These are phyloP conservation scores for Lactifluus volemus DNA, from an alignment of 768 basidiomycete genomes.

Conservation along the genomic window DNA sequence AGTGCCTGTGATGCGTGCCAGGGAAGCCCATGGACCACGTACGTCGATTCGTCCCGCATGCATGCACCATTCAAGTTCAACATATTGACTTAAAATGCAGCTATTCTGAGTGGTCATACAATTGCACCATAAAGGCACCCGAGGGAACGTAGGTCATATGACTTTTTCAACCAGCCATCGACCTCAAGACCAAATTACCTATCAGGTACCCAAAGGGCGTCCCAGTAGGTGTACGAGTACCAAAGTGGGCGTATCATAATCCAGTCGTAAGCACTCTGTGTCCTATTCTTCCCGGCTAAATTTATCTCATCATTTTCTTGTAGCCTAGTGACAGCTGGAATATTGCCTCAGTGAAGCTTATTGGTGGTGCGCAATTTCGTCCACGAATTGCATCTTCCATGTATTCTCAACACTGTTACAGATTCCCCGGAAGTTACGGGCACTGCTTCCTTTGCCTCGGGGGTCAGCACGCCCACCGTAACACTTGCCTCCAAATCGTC, in stretches of 20 bases:
- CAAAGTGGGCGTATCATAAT: slow-evolving; percentile 42
- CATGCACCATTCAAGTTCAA: not conserved
- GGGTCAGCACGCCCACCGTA: not conserved
- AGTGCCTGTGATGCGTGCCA: slow-evolving; percentile 25
- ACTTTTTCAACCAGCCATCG: not conserved
- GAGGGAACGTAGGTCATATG: slow-evolving; percentile 5
- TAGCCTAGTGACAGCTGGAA: slow-evolving; percentile 11
- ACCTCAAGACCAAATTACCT: not conserved
- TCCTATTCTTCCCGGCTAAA: not conserved
- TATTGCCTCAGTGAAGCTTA: not conserved
- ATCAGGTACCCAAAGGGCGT: slow-evolving; percentile 23
- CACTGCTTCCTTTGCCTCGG: not conserved
- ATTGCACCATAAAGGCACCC: not conserved
- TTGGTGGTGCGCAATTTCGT: not conserved
- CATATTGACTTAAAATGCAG: slow-evolving; percentile 3
- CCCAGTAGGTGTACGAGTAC: slow-evolving; percentile 36
- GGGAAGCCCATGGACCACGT: slow-evolving; percentile 3
- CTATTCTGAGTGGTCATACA: slow-evolving; percentile 8
- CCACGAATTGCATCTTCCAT: not conserved
- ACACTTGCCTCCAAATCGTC: not conserved
- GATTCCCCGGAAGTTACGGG: slow-evolving; percentile 9
- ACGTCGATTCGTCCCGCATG: not conserved
- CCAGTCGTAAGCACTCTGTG: slow-evolving; percentile 27
- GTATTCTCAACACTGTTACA: not conserved
- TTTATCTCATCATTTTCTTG: not conserved